These are phyloP conservation scores for Isoetes taiwanensis DNA, from an alignment of 75 land plant genomes.

Conservation along the genomic window DNA sequence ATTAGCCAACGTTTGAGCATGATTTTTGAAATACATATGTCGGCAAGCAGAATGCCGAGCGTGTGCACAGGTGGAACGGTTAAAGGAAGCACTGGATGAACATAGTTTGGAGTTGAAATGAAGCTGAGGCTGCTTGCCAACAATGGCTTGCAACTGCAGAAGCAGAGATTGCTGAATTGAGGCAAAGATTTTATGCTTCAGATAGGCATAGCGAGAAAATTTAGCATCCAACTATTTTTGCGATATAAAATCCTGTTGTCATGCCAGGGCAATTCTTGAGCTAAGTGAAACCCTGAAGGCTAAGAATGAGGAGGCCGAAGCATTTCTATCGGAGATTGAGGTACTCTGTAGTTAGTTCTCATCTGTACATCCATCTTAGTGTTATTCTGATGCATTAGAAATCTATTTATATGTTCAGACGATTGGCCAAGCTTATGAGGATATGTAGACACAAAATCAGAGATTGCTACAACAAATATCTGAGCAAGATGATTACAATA, in stretches of 20 bases:
- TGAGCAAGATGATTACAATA: conserved; percentile 95
- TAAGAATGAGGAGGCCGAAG: conserved; percentile 81
- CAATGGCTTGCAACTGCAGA: conserved; percentile 85
- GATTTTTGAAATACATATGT: too few species aligned
- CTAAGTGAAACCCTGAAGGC: conserved; percentile 57
- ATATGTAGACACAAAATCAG: conserved; percentile 89
- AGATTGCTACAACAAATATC: conserved; percentile 83
- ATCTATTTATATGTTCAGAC: conserved; percentile 31
- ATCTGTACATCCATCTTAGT: too few species aligned
- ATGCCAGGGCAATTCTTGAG: too few species aligned
- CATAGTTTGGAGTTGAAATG: conserved; percentile 66
- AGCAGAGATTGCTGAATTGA: conserved; percentile 77
- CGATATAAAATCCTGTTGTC: too few species aligned
- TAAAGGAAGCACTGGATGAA: conserved; percentile 81
- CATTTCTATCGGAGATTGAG: conserved; percentile 88
- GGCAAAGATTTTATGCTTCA: conserved; percentile 58
- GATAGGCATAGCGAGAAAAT: too few species aligned
- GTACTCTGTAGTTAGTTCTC: conserved; percentile 33
- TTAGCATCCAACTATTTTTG: too few species aligned
- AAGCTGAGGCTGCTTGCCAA: conserved; percentile 90
- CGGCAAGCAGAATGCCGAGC: conserved; percentile 72
- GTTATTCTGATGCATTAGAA: too few species aligned
- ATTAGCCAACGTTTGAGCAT: too few species aligned
- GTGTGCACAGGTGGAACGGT: conserved; percentile 67
- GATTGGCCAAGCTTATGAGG: conserved; percentile 98